Evolutionary conservation across 306 rosid genomes (phyloP), one percentile per base, ranked within the genome.

Genomic region (Boehmeria nivea): DNA sequence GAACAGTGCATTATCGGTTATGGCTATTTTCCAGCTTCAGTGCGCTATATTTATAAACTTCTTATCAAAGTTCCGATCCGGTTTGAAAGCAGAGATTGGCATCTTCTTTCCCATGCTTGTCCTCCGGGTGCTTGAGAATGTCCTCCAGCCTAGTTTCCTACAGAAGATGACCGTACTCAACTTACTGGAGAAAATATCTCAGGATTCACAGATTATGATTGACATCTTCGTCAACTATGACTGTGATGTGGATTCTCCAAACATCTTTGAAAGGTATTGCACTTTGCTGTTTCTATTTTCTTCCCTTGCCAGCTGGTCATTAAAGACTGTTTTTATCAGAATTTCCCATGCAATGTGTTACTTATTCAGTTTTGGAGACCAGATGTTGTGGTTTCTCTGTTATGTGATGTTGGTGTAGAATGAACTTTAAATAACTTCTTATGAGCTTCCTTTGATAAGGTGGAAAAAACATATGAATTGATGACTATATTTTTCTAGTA

Each of bases 1-100:
- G 79, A 93, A 93, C 76, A 93, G 99, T 64, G 95, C 99, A 19
- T 71, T 93, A 55, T 87, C 99, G 10, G 95, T 73, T 16, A 93
- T 93, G 99, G 84, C 89, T 60, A 87, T 93, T 76, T 93, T 93
- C 78, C 99, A 93, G 83, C 94, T 93, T 46, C 96, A 93, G 66
- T 87, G 96, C 68, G 78, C 89, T 51, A 87, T 93, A 63, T 93
- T 93, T 71, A 60, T 62, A 66, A 93, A 76, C 83, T 78, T 93
- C 79, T 66, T 93, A 65, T 72, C 84, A 49, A 93, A 93, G 79
- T 87, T 72, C 69, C 78, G 99, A 79, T 81, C 96, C 38, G 96
- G 86, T 43, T 73, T 93, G 84, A 93, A 93, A 73, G 74, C 88
- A 57, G 99, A 93, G 72, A 83, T 93, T 60, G 99, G 99, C 53